These are phyloP conservation scores for Macrophomina phaseolina DNA, from an alignment of 2,329 filamentous ascomycete species.

Conservation along the genomic window DNA sequence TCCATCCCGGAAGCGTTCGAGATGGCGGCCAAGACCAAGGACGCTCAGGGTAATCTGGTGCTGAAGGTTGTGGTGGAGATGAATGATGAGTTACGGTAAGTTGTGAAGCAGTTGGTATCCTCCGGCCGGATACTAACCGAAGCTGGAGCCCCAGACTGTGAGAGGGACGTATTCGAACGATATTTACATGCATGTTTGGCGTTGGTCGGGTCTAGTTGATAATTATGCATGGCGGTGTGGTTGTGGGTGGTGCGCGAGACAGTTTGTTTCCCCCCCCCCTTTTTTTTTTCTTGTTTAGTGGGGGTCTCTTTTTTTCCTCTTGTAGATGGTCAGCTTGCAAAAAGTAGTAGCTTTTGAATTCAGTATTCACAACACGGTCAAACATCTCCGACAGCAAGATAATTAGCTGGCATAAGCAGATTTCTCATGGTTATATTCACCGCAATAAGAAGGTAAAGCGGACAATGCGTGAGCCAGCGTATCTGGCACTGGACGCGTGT, in stretches of 20 bases:
- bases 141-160: conserved; percentile 17
- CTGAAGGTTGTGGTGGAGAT: conserved; percentile 70
- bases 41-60: conserved; percentile 71
- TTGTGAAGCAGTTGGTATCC: not conserved
- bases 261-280: too few species aligned
- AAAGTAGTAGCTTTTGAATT: not conserved
- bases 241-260: too few species aligned
- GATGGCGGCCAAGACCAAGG: conserved; percentile 70
- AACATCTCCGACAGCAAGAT: not conserved
- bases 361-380: conserved; percentile 22
- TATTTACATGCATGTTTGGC: conserved; percentile 3
- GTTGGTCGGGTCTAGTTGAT: not conserved
- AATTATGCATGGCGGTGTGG: not conserved
- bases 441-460: not conserved
- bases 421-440: too few species aligned
- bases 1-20: conserved; percentile 70
- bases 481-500: not conserved
- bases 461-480: not conserved
- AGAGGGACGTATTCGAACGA: not conserved
- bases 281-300: not conserved
- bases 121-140: conserved; percentile 3
- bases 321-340: not conserved
- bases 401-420: not conserved
- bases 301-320: not conserved
- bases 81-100: conserved; percentile 32